These are phyloP conservation scores for Sporothrix euskadiensis DNA, from an alignment of 2,329 filamentous ascomycete genomes.

Conservation along the genomic window DNA sequence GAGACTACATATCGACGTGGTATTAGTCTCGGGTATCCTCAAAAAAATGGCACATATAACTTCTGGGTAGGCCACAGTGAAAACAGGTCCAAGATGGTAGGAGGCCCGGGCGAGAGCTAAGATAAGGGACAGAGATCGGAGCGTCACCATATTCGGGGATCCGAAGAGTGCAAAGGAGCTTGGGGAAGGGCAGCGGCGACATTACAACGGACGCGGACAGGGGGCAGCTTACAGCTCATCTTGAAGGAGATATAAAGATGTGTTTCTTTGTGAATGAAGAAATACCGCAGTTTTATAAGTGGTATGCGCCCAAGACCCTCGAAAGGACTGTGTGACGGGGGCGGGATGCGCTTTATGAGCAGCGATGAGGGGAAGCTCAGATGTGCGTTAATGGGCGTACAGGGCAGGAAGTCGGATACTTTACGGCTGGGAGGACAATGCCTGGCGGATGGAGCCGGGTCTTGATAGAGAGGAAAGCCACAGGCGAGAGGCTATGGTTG, in stretches of 20 bases:
- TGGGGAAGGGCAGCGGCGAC: neutral
- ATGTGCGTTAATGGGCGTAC: neutral
- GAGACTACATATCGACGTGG: conserved; percentile 57
- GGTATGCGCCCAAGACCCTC: neutral
- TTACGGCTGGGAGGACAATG: neutral
- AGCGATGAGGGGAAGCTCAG: neutral
- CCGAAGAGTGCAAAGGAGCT: neutral
- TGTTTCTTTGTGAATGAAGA: neutral
- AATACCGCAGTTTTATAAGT: neutral
- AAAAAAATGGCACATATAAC: neutral
- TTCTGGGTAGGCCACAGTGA: too few relatives aligned
- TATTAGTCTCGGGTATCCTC: neutral
- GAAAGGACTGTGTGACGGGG: neutral
- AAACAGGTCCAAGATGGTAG: neutral
- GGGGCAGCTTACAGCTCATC: conserved; percentile 31
- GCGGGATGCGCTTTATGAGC: neutral
- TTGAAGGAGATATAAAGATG: neutral
- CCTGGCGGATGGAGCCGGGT: neutral
- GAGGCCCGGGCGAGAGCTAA: neutral
- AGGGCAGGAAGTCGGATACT: neutral
- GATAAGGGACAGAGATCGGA: neutral
- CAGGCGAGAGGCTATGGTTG: conserved; percentile 2
- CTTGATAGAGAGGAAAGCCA: neutral
- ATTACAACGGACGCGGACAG: neutral
- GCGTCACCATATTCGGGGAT: neutral